Conservation (phyloP, 2,329 filamentous ascomycete genomes). For the Aspergillus sp. region DNA sequence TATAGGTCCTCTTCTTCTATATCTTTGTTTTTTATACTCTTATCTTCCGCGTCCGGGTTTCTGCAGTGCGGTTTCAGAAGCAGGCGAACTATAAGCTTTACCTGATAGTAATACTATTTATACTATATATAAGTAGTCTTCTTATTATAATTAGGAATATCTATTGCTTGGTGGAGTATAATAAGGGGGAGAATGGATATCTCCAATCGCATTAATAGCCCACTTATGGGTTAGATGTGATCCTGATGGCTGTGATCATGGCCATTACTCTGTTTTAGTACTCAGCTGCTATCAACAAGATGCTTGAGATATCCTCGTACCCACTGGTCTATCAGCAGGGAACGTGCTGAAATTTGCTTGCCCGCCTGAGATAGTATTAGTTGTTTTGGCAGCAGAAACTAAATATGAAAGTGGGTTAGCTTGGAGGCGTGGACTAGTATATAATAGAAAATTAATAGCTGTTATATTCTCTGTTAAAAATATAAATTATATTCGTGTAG, state of each 20-base stretch:
- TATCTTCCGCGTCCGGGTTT: background rate
- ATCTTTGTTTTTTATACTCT: background rate
- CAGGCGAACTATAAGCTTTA: background rate
- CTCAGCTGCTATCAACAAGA: background rate
- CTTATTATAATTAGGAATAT: background rate
- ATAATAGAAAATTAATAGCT: background rate
- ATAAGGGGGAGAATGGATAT: background rate
- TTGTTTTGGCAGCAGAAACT: background rate
- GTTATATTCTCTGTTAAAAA: conserved; percentile 1
- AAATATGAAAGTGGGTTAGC: background rate
- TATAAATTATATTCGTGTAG: background rate
- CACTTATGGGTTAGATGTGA: background rate
- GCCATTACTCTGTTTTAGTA: background rate
- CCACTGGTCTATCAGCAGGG: background rate
- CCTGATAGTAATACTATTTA: background rate
- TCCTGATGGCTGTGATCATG: background rate
- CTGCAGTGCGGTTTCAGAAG: background rate
- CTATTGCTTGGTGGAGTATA: background rate
- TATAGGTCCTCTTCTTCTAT: background rate
- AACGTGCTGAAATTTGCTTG: background rate
- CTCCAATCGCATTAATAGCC: background rate
- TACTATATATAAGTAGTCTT: background rate
- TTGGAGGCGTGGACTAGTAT: background rate
- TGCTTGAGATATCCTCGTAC: background rate
- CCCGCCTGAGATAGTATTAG: background rate